These are phyloP conservation scores for Triticum timopheevii DNA, from an alignment of 176 grass and related monocot genomes.

Conservation along the genomic window DNA sequence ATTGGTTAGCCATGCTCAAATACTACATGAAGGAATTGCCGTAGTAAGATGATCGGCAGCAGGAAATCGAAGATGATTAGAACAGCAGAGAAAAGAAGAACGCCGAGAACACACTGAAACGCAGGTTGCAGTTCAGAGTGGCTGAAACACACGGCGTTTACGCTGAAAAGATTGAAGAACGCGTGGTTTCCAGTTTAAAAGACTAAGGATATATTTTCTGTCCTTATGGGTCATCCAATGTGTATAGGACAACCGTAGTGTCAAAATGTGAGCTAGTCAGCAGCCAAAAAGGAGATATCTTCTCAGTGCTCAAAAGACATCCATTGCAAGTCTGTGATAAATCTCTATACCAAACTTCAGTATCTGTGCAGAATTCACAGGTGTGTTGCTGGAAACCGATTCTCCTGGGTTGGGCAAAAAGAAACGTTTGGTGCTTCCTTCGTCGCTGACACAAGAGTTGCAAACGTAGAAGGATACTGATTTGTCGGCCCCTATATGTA, in stretches of 20 bases:
- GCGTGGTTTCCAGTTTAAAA: too few relatives aligned
- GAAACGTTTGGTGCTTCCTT: too few relatives aligned
- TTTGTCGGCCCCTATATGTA: too few relatives aligned
- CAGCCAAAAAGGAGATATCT: neutral
- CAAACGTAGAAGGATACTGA: too few relatives aligned
- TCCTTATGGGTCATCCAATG: too few relatives aligned
- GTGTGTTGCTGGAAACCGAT: too few relatives aligned
- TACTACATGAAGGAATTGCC: neutral
- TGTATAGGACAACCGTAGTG: neutral
- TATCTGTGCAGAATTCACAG: too few relatives aligned
- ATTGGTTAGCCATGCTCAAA: neutral
- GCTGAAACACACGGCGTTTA: neutral
- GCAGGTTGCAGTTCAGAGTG: neutral
- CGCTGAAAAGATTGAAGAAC: neutral
- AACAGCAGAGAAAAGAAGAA: neutral
- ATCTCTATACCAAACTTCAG: too few relatives aligned
- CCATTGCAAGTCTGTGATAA: too few relatives aligned
- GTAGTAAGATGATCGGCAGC: neutral
- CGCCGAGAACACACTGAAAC: neutral
- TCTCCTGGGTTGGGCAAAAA: too few relatives aligned
- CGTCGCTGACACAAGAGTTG: too few relatives aligned
- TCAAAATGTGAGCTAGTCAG: neutral
- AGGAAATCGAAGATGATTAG: neutral
- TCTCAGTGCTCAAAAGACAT: neutral
- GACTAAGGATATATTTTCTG: too few relatives aligned